Conservation (phyloP, 768 basidiomycete species). For the Amanita rimosa region DNA sequence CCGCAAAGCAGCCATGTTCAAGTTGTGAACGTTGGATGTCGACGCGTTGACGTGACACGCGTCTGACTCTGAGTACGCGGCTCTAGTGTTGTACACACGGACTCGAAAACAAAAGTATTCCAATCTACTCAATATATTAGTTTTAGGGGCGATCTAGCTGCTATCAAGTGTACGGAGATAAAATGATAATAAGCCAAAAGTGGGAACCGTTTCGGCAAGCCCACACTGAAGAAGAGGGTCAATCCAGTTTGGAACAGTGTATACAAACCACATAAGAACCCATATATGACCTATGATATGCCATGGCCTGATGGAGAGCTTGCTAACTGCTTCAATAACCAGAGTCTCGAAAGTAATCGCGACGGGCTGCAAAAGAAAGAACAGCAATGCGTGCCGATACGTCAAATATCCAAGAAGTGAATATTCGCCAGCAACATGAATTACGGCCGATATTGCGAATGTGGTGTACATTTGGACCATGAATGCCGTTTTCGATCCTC, state of each 20-base stretch:
- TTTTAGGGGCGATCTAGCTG: no score
- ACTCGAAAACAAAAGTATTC: no score
- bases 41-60: no score
- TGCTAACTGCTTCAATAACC: slow-evolving; percentile 12
- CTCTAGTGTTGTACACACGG: no score
- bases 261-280: slow-evolving; percentile 17
- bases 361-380: slow-evolving; percentile 20
- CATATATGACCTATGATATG: slow-evolving; percentile 15
- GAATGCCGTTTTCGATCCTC: slow-evolving; percentile 8
- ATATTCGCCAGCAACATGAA: slow-evolving; percentile 22
- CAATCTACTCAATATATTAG: no score
- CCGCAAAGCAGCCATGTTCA: neutral
- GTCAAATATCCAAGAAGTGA: slow-evolving; percentile 14
- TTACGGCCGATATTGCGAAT: slow-evolving; percentile 20
- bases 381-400: slow-evolving; percentile 10
- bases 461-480: slow-evolving; percentile 12
- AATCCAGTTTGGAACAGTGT: slow-evolving; percentile 13
- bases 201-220: slow-evolving; percentile 2
- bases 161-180: no score
- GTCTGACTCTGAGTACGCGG: no score
- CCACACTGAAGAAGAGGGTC: slow-evolving; percentile 11
- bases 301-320: slow-evolving; percentile 9
- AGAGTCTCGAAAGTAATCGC: slow-evolving; percentile 24
- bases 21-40: no score
- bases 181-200: slow-evolving; percentile 1